These are phyloP conservation scores for Cercospora beticola DNA, from an alignment of 2,329 filamentous ascomycete genomes.

Conservation along the genomic window DNA sequence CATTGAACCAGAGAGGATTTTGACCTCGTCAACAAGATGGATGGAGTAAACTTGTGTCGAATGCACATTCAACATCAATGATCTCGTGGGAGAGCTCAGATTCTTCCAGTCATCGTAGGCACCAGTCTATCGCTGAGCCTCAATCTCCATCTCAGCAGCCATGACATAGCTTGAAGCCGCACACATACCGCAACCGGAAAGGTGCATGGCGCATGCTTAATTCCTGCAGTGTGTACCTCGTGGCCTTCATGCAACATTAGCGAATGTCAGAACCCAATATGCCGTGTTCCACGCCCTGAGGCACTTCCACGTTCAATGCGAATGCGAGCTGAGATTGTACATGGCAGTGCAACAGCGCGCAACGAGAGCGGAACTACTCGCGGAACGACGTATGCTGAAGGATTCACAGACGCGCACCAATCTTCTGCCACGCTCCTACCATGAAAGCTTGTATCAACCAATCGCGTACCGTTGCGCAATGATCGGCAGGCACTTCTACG, in stretches of 20 bases:
- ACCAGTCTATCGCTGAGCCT: too few species aligned
- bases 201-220: neutral
- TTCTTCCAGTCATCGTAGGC: too few species aligned
- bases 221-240: neutral
- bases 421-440: neutral
- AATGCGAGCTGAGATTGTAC: slow-evolving; percentile 4
- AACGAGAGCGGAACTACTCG: neutral
- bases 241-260: neutral
- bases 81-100: too few species aligned
- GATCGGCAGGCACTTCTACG: neutral
- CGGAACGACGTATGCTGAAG: neutral
- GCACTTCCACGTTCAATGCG: neutral
- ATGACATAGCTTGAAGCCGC: neutral
- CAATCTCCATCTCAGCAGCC: neutral
- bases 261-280: neutral
- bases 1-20: too few species aligned
- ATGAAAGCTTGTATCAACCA: neutral
- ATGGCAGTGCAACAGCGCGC: slow-evolving; percentile 3
- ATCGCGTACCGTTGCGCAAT: neutral
- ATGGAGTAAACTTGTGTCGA: too few species aligned
- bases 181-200: slow-evolving; percentile 4
- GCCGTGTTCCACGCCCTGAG: neutral
- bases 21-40: too few species aligned
- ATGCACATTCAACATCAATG: too few species aligned
- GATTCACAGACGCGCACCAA: neutral